Conservation (phyloP, 2,329 filamentous ascomycete genomes). For the Aureobasidium sp. region DNA sequence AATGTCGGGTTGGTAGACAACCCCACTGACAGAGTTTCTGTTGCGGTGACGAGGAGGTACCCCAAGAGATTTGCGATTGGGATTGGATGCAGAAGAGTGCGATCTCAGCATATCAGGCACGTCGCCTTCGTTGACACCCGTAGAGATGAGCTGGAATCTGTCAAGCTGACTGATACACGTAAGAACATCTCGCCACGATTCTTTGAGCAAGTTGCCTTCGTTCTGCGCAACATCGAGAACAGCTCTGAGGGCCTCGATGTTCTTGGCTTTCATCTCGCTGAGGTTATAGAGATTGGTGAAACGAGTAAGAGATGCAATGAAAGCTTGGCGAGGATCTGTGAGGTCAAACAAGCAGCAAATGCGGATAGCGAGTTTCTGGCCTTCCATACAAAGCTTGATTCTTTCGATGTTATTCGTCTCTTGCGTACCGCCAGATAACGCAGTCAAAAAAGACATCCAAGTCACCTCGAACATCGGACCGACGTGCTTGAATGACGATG, state of each 20-base stretch:
- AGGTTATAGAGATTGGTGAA: slow-evolving; percentile 95
- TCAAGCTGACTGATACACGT: slow-evolving; percentile 95
- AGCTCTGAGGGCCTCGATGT: slow-evolving; percentile 87
- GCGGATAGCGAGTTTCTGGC: slow-evolving; percentile 86
- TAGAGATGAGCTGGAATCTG: slow-evolving; percentile 86
- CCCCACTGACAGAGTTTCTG: slow-evolving; percentile 34
- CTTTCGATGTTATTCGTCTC: slow-evolving; percentile 89
- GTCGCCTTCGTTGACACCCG: slow-evolving; percentile 85
- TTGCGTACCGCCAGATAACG: slow-evolving; percentile 86
- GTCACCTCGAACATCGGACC: slow-evolving; percentile 98
- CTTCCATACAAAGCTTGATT: slow-evolving; percentile 87
- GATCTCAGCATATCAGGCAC: slow-evolving; percentile 84
- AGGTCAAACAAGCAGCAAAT: slow-evolving; percentile 92
- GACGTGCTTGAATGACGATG: slow-evolving; percentile 88
- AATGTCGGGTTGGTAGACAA: slow-evolving; percentile 63
- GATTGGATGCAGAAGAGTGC: slow-evolving; percentile 37
- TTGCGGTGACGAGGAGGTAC: slow-evolving; percentile 47
- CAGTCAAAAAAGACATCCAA: slow-evolving; percentile 98
- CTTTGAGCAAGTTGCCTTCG: slow-evolving; percentile 81
- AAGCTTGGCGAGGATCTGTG: slow-evolving; percentile 87
- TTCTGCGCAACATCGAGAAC: slow-evolving; percentile 86
- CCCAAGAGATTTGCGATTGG: slow-evolving; percentile 59
- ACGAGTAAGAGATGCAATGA: slow-evolving; percentile 85
- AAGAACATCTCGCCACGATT: slow-evolving; percentile 92
- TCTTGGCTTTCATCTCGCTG: slow-evolving; percentile 91